A percentile compares a stretch with the other conserved stretches of the same genome.
These are phyloP conservation scores for Coemansia sp. DNA, from an alignment of 192 early-diverging fungal genomes.

Conservation along the genomic window DNA sequence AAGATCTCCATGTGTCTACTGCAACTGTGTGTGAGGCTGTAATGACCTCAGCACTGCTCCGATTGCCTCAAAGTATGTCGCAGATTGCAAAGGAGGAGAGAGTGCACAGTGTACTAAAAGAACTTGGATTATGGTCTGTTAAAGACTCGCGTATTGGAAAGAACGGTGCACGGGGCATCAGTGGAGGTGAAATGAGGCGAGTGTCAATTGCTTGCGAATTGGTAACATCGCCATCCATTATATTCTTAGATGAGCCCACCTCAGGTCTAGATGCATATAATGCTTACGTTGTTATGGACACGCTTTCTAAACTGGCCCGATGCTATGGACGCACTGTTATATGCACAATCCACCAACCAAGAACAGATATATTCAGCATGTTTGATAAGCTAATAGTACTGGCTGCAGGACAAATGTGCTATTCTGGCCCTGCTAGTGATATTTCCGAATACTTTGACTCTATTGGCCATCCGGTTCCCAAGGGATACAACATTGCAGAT, in stretches of 20 bases:
- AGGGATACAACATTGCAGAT: conserved; percentile 90
- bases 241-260: conserved; percentile 85
- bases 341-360: conserved; percentile 93
- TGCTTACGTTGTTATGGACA: conserved; percentile 89
- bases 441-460: conserved; percentile 66
- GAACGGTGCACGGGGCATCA: conserved; percentile 71
- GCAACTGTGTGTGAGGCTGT: conserved; percentile 88
- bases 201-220: conserved; percentile 93
- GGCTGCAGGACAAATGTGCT: conserved; percentile 78
- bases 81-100: conserved; percentile 59
- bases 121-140: conserved; percentile 79
- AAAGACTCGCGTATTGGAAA: conserved; percentile 80
- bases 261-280: conserved; percentile 88
- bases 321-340: conserved; percentile 66
- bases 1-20: conserved; percentile 81
- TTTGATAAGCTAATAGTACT: conserved; percentile 88
- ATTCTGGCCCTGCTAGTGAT: conserved; percentile 73
- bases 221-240: conserved; percentile 84
- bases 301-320: conserved; percentile 54
- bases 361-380: conserved; percentile 85
- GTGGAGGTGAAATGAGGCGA: conserved; percentile 89
- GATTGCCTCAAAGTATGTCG: conserved; percentile 65
- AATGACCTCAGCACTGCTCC: conserved; percentile 80
- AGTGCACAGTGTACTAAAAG: conserved; percentile 72
- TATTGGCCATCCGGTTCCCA: conserved; percentile 78